Evolutionary conservation across 768 basidiomycete genomes (phyloP).

Genomic region (Tephrocybe sp.): DNA sequence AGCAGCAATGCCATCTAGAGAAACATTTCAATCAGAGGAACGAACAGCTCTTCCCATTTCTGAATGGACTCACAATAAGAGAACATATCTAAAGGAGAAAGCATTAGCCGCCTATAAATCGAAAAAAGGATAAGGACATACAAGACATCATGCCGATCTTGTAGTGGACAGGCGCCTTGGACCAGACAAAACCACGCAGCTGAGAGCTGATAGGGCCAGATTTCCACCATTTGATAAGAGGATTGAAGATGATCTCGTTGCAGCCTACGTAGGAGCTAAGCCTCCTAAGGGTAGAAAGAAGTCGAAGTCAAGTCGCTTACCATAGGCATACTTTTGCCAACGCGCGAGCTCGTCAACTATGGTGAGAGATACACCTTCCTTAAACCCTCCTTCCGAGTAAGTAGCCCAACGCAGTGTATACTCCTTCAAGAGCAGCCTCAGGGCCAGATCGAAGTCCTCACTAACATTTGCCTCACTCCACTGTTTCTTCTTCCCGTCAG

Average conservation of each 20-base stretch:
- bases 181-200: constrained; percentile 75
- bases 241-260: constrained; percentile 84
- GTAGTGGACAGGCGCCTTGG: constrained; percentile 73
- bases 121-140: constrained; percentile 26
- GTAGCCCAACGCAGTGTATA: constrained; percentile 83
- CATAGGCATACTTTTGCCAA: constrained; percentile 81
- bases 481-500: constrained; percentile 63
- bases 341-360: constrained; percentile 87
- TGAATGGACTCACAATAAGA: constrained; percentile 37
- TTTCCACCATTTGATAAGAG: constrained; percentile 73
- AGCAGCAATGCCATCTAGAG: constrained; percentile 62
- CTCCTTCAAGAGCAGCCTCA: constrained; percentile 65
- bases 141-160: constrained; percentile 80
- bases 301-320: constrained; percentile 23
- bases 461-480: constrained; percentile 80
- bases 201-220: constrained; percentile 79
- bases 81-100: constrained; percentile 39
- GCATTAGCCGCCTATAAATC: background rate
- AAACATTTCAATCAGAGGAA: background rate
- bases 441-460: constrained; percentile 80
- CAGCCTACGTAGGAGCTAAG: constrained; percentile 39
- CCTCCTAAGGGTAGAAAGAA: background rate
- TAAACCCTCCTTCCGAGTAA: constrained; percentile 81
- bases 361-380: constrained; percentile 87
- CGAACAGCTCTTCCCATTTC: too few species aligned